Evolutionary conservation across 306 rosid genomes (phyloP).

Genomic region (Inga oerstediana): DNA sequence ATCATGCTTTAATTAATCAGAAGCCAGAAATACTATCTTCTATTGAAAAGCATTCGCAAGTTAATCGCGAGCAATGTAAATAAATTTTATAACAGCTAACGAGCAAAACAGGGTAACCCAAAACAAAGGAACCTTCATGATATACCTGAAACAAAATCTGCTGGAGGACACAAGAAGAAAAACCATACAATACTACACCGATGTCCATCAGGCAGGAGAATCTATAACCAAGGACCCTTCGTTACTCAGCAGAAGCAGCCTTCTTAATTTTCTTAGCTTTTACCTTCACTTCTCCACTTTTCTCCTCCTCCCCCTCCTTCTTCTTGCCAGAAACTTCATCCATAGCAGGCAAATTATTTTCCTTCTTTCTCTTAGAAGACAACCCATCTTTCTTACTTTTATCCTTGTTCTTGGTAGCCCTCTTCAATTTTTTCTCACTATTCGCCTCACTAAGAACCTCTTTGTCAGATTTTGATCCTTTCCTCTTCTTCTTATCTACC

Average conservation of each 20-base stretch:
- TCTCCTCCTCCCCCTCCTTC: conserved; percentile 46
- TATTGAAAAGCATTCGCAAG: conserved; percentile 22
- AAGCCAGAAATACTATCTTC: conserved; percentile 11
- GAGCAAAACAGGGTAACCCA: conserved; percentile 5
- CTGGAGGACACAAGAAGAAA: conserved; percentile 33
- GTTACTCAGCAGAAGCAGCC: conserved; percentile 21
- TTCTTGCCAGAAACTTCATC: conserved; percentile 32
- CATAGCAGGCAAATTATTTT: conserved; percentile 5
- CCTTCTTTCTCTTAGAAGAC: conserved; percentile 40
- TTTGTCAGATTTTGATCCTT: conserved; percentile 32
- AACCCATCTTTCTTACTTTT: conserved; percentile 30
- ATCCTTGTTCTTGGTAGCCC: conserved; percentile 26
- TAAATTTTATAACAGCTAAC: neutral
- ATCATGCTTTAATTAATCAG: neutral
- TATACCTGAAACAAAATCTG: conserved; percentile 42
- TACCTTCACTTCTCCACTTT: conserved; percentile 42
- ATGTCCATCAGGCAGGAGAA: conserved; percentile 32
- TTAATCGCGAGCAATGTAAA: conserved; percentile 15
- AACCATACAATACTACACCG: conserved; percentile 28
- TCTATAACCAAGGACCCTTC: conserved; percentile 29
- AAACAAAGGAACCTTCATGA: conserved; percentile 10
- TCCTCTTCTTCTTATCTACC: conserved; percentile 52
- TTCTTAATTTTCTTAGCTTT: conserved; percentile 50
- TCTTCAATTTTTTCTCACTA: conserved; percentile 42
- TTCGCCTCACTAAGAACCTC: conserved; percentile 33